Evolutionary conservation across 305 asterid species (phyloP).

Genomic region (Fraxinus baroniana): DNA sequence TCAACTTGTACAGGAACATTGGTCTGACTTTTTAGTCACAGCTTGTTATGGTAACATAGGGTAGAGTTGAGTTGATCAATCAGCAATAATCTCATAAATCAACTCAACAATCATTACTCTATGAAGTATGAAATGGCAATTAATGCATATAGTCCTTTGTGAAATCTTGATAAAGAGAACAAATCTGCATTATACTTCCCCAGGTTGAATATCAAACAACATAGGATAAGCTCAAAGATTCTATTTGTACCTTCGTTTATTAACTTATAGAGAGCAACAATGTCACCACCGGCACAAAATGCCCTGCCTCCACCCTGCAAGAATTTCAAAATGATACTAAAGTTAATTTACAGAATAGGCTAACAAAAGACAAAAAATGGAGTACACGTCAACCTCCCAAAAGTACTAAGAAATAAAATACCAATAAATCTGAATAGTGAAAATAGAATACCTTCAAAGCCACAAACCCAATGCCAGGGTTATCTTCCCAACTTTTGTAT

Average conservation of each 20-base stretch:
- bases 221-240: not conserved
- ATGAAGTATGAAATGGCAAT: not conserved
- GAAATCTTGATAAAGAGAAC: too few species aligned
- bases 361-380: not conserved
- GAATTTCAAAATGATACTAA: slow-evolving; percentile 27
- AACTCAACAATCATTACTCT: not conserved
- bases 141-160: not conserved
- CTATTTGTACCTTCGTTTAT: slow-evolving; percentile 52
- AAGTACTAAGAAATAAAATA: not conserved
- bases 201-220: not conserved
- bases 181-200: not conserved
- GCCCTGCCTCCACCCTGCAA: slow-evolving; percentile 89
- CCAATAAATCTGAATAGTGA: not conserved
- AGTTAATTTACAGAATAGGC: slow-evolving; percentile 21
- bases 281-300: slow-evolving; percentile 92
- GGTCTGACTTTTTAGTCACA: not conserved
- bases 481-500: slow-evolving; percentile 87
- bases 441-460: slow-evolving; percentile 56
- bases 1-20: not conserved
- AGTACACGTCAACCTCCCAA: not conserved
- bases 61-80: not conserved
- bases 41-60: not conserved
- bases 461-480: slow-evolving; percentile 64
- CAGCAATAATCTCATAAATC: not conserved
- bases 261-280: slow-evolving; percentile 59